Evolutionary conservation across 164 flowering plant genomes (phyloP).

Genomic region (Magnolia changhungtana): DNA sequence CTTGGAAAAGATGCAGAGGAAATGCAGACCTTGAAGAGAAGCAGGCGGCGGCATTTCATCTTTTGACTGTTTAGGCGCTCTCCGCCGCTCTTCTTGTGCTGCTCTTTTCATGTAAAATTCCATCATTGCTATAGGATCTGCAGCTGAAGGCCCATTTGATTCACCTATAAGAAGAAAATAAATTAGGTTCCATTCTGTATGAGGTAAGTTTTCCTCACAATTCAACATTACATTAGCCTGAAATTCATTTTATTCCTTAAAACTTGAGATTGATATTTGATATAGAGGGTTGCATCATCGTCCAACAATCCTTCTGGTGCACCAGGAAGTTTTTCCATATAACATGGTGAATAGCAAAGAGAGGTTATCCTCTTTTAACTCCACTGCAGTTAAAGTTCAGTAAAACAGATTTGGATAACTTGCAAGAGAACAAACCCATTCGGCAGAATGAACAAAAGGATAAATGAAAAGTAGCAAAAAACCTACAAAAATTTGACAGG

Average conservation of each 20-base stretch:
- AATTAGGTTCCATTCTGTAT: neutral
- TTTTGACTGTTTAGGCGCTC: conserved; percentile 73
- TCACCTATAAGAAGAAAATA: conserved; percentile 30
- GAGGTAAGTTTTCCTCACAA: neutral
- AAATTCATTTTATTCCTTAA: neutral
- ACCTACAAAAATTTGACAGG: no score
- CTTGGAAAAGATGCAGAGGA: neutral
- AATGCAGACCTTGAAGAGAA: conserved; percentile 69
- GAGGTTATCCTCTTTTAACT: no score
- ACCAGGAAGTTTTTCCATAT: no score
- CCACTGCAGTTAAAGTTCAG: no score
- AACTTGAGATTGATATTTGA: neutral
- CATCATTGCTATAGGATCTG: conserved; percentile 98
- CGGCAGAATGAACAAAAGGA: no score
- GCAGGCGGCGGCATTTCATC: conserved; percentile 99
- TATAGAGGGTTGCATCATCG: neutral
- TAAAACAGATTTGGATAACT: no score
- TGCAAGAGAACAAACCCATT: no score
- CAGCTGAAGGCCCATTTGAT: conserved; percentile 36
- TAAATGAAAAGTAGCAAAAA: no score
- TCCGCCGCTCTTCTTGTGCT: conserved; percentile 79
- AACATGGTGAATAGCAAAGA: no score
- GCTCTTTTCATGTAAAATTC: conserved; percentile 94
- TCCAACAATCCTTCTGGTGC: neutral
- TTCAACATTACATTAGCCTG: neutral